Base-by-base conservation (phyloP, 805 yeast species). In the Teunomyces barrocoloradensis region DNA sequence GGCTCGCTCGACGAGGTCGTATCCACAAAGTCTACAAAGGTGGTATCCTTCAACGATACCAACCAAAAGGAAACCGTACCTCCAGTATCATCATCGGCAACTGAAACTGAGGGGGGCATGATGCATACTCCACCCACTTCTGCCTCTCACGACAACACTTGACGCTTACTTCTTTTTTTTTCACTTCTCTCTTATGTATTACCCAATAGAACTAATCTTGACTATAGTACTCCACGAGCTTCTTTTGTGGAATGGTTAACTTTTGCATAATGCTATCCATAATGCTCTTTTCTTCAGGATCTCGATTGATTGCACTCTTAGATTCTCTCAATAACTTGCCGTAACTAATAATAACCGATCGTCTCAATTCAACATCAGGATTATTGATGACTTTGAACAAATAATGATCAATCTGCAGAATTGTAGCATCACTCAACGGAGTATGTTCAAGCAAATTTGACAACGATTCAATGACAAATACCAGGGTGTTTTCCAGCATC, bases 161-260 rank as follows among this genome's bases (percentile, higher is more conserved):
- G 25, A 42, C 44, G 25, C 21, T 12, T 18, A 18, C 17, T 15
- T 15, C 17, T 15, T 18, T 18, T 27, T 27, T 23, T 39, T 18
- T 38, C 39, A 17, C 35, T 18, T 32, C 33, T 33, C 39, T 35
- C 27, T 32, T 42, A 42, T 42, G 30, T 40, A 33, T 34, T 48
- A 35, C 23, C 28, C 29, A 11, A 15, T 23, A 35, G 5, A 41
- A 13, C 30, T 43, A 47, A 27, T 50, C 44, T 38, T 58, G 56
- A 46, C 69, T 65, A 56, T 78, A 80, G 51, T 74, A 73, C 46
- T 78, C 77, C 12, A 80, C 70, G 43, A 81, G 58, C 50, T 71
- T 76, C 45, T 61, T 63, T 47, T 80, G 84, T 1, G 79, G 68
- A 2, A 57, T 48, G 13, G 74, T 61, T 33, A 79, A 58, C 47